phyloP scores from a whole-genome alignment of 768 basidiomycete genomes.

The Leccinum disarticulatum region DNA sequence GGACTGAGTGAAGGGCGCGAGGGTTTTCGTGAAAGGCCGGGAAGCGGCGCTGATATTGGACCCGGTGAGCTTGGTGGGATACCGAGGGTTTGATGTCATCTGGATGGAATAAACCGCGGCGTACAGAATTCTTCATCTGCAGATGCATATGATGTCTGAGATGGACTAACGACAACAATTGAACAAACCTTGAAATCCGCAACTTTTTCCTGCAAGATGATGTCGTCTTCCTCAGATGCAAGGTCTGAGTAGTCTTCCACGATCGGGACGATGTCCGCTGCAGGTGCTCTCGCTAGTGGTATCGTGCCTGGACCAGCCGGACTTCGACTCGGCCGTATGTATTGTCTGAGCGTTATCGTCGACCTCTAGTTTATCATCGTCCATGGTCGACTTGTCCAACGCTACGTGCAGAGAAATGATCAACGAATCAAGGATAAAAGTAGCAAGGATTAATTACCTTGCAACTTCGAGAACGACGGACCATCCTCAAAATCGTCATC shows the following conservation, averaged over 20 bases:
- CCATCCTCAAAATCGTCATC: conserved; percentile 97
- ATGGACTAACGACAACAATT: background rate
- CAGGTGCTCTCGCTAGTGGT: conserved; percentile 59
- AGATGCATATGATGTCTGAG: background rate
- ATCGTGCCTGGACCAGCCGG: conserved; percentile 52
- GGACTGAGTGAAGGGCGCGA: conserved; percentile 57
- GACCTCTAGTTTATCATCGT: conserved; percentile 52
- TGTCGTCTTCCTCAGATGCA: conserved; percentile 74
- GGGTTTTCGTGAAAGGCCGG: conserved; percentile 49
- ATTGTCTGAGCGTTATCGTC: conserved; percentile 77
- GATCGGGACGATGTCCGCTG: conserved; percentile 62
- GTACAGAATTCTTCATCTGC: conserved; percentile 67
- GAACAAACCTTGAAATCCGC: conserved; percentile 73
- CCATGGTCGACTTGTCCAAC: conserved; percentile 58
- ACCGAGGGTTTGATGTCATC: conserved; percentile 83
- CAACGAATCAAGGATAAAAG: background rate
- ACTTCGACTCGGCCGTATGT: conserved; percentile 71
- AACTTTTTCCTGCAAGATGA: conserved; percentile 70
- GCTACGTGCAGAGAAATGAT: conserved; percentile 36
- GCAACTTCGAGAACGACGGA: conserved; percentile 83
- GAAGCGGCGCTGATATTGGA: conserved; percentile 68
- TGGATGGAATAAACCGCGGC: conserved; percentile 83
- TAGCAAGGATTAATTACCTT: conserved; percentile 38
- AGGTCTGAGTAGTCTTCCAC: conserved; percentile 93
- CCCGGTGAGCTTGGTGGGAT: conserved; percentile 49